These are phyloP conservation scores for Chlamydomonas reinhardtii DNA, from an alignment of 163 green algal genomes.

Conservation along the genomic window DNA sequence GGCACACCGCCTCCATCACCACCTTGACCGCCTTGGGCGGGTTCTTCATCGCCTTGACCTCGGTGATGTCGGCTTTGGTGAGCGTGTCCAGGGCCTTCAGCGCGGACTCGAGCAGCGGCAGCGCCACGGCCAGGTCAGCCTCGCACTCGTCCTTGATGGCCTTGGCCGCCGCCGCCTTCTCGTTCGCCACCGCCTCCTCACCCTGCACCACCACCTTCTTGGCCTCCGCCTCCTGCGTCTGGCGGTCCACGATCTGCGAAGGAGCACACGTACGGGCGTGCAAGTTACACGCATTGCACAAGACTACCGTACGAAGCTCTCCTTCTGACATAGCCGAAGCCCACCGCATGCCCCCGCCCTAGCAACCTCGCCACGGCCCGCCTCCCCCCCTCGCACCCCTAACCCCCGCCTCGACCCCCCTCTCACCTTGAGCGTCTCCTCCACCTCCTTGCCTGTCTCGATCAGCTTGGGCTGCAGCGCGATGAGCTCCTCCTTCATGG, in stretches of 20 bases:
- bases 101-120: constrained; percentile 80
- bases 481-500: constrained; percentile 80
- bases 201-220: constrained; percentile 75
- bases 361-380: no score
- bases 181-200: constrained; percentile 77
- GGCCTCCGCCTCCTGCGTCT: constrained; percentile 72
- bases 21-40: constrained; percentile 66
- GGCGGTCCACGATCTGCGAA: constrained; percentile 48
- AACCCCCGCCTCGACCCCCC: neutral
- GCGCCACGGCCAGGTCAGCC: constrained; percentile 72
- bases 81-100: constrained; percentile 82
- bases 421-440: constrained; percentile 58
- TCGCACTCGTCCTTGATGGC: constrained; percentile 85
- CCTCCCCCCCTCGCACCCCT: no score
- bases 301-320: no score
- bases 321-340: no score
- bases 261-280: neutral
- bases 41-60: constrained; percentile 85
- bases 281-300: no score
- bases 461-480: constrained; percentile 77
- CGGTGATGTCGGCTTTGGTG: constrained; percentile 82
- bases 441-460: constrained; percentile 71
- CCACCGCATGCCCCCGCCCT: no score
- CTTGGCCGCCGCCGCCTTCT: constrained; percentile 71
- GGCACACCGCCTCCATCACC: constrained; percentile 74